Base-by-base conservation (phyloP, 2,329 filamentous ascomycete species). In the Coniella vitis region DNA sequence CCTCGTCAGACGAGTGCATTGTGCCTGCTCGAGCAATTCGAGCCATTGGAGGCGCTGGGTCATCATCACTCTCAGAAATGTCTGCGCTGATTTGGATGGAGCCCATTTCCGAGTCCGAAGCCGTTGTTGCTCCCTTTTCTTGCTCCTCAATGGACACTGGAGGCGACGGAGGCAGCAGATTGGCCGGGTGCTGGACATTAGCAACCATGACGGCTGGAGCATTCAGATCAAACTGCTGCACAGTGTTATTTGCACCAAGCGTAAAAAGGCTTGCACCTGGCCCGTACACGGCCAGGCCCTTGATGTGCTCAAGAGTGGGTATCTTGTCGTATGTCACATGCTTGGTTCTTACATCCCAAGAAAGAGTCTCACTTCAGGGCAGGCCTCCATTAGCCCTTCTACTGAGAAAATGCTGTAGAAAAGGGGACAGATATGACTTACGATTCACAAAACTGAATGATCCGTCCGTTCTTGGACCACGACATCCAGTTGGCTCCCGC, bases 321-420 rank as follows among this genome's bases (percentile, higher is more conserved):
- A 97, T 87, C 51, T 80, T 78, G 60, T 96, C 90, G 66, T 83
- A 94, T 3, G 89, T 90, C 58, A 98, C 90, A 62, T 95, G 85
- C 65, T 97, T 97, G n/a, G 93, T 98, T 55, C 90, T 81, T 38
- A 98, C 93, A 73, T 98, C 93, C 91, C 93, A 98, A 50, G 90
- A 86, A 59, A 87, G 83, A 34, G 90, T 95, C 74, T 95, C 87
- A 48, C 90, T 90, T 63, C 59, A 55, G 5, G 34, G n/a, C 38
- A 14, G 9, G 20, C 17, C 12, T 25, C 13, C 25, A 39, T 49
- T 47, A 53, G 52, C 59, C 67, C 61, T 66, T 60, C 50, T 34
- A 39, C 21, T 42, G 22, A 16, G 34, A 9, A 48, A 35, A 19
- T 31, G 10, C 13, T 20, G 34, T 42, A 20, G 34, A 7, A 9